Conservation (phyloP, 2,329 filamentous ascomycete species). For the Fusarium burgessii region DNA sequence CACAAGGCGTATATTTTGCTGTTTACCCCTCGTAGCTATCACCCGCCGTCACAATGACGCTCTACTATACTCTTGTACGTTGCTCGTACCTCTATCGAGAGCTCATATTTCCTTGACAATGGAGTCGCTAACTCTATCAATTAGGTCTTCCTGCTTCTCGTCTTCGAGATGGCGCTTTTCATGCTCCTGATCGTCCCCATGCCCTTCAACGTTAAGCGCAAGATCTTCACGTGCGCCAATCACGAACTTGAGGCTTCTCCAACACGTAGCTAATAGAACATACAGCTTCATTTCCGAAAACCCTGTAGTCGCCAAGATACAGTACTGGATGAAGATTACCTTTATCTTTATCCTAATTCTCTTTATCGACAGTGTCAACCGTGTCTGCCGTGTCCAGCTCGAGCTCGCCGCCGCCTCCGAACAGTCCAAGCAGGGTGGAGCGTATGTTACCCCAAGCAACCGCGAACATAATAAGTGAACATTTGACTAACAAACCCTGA, state of each 20-base stretch:
- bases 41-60: conserved; percentile 62
- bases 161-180: conserved; percentile 86
- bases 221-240: conserved; percentile 76
- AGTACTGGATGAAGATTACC: conserved; percentile 98
- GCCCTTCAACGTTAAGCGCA: conserved; percentile 86
- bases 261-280: conserved; percentile 13
- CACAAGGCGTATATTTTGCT: conserved; percentile 3
- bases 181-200: conserved; percentile 85
- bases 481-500: conserved; percentile 33
- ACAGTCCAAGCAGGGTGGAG: conserved; percentile 55
- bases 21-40: conserved; percentile 40
- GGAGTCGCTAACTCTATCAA: conserved; percentile 41
- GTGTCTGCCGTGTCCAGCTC: conserved; percentile 95
- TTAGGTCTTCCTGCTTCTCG: conserved; percentile 85
- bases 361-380: conserved; percentile 95
- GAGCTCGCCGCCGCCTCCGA: conserved; percentile 83
- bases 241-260: neutral
- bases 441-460: conserved; percentile 56
- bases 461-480: neutral
- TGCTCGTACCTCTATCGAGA: neutral
- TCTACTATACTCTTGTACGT: conserved; percentile 68
- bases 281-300: conserved; percentile 91
- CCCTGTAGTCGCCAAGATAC: conserved; percentile 85
- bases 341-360: conserved; percentile 99
- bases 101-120: neutral